Conservation (phyloP, 768 basidiomycete genomes). For the Favolaschia claudopus region DNA sequence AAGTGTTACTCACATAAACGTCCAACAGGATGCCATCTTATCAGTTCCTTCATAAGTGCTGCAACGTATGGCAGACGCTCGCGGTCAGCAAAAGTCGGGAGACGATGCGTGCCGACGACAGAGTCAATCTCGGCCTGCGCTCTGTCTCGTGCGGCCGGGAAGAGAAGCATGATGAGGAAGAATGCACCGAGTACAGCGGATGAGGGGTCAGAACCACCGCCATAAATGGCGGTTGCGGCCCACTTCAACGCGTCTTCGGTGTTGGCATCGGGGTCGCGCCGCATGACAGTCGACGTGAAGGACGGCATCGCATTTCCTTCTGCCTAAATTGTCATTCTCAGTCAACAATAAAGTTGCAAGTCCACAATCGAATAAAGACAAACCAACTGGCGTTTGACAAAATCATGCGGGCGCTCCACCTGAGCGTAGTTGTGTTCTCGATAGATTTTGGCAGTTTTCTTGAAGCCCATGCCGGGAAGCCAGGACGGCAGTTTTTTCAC, state of each 20-base stretch:
- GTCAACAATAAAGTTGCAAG: not conserved
- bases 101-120: constrained; percentile 37
- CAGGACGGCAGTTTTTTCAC: constrained; percentile 52
- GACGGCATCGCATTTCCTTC: constrained; percentile 45
- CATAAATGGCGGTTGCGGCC: constrained; percentile 36
- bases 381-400: constrained; percentile 47
- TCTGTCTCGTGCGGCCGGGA: constrained; percentile 36
- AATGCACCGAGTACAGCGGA: constrained; percentile 36
- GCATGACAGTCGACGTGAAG: constrained; percentile 50
- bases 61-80: constrained; percentile 38
- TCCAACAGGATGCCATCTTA: constrained; percentile 38
- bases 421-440: constrained; percentile 39
- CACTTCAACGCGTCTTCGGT: constrained; percentile 51
- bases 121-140: constrained; percentile 44
- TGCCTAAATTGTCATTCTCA: constrained; percentile 33
- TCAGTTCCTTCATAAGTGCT: constrained; percentile 39
- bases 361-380: not conserved
- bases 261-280: constrained; percentile 37
- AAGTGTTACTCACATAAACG: constrained; percentile 33
- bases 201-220: constrained; percentile 45
- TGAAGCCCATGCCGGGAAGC: constrained; percentile 52
- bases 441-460: constrained; percentile 43
- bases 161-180: constrained; percentile 38
- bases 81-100: constrained; percentile 40
- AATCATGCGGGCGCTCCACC: constrained; percentile 44